Percentiles rank a stretch among this genome's conserved stretches.
phyloP scores from a whole-genome alignment of 768 basidiomycete genomes.

The Lactifluus hygrophoroides region DNA sequence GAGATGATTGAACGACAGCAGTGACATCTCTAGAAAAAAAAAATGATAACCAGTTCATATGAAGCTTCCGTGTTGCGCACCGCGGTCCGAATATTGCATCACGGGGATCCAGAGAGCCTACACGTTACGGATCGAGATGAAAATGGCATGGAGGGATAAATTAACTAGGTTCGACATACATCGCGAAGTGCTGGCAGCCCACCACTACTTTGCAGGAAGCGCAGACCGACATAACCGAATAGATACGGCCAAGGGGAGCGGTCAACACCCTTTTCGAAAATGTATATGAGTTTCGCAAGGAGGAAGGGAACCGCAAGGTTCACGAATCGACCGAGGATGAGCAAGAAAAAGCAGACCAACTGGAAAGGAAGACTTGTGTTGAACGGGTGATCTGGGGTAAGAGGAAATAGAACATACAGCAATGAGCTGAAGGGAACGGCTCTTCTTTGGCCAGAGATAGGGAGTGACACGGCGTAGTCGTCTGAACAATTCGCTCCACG shows the following conservation, averaged over 20 bases:
- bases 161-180: conserved; percentile 20
- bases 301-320: conserved; percentile 64
- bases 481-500: conserved; percentile 59
- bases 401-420: conserved; percentile 38
- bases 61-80: conserved; percentile 26
- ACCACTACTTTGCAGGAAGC: conserved; percentile 69
- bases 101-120: conserved; percentile 79
- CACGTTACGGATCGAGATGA: background rate
- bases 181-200: conserved; percentile 60
- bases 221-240: conserved; percentile 55
- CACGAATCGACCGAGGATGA: conserved; percentile 69
- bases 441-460: conserved; percentile 78
- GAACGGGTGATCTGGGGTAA: background rate
- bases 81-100: conserved; percentile 79
- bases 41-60: conserved; percentile 1
- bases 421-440: conserved; percentile 54
- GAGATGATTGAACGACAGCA: conserved; percentile 78
- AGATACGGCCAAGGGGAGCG: conserved; percentile 62
- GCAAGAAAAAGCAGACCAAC: conserved; percentile 59
- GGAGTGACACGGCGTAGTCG: conserved; percentile 63
- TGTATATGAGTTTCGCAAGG: conserved; percentile 54
- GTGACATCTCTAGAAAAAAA: conserved; percentile 60
- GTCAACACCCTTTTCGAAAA: conserved; percentile 40
- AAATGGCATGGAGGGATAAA: background rate
- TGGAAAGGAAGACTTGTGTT: conserved; percentile 23